Evolutionary conservation across 495 filamentous ascomycete genomes (phyloP).

Genomic region (Tuber magnatum): DNA sequence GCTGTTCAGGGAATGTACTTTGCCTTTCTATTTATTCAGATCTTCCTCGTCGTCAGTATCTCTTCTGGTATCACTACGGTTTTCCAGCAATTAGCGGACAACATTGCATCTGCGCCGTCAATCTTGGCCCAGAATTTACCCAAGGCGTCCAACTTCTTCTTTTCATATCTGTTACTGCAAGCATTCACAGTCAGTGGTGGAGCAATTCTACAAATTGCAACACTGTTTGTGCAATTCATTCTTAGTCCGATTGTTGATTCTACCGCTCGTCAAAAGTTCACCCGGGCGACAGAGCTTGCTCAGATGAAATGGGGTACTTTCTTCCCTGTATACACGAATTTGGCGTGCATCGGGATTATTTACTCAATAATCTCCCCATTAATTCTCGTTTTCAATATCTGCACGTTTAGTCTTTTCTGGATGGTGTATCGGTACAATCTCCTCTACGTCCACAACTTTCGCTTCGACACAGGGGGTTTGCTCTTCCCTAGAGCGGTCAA

Average conservation of each 20-base stretch:
- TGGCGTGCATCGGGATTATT: conserved; percentile 87
- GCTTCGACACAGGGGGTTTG: conserved; percentile 84
- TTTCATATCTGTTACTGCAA: conserved; percentile 90
- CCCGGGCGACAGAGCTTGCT: conserved; percentile 68
- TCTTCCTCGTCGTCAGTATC: conserved; percentile 88
- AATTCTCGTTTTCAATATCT: conserved; percentile 85
- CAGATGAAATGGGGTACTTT: conserved; percentile 83
- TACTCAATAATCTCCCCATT: conserved; percentile 86
- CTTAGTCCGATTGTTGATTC: conserved; percentile 69
- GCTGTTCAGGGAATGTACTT: conserved; percentile 93
- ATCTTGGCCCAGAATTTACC: conserved; percentile 75
- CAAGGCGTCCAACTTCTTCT: conserved; percentile 90
- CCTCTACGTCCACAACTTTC: conserved; percentile 87
- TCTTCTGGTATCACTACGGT: conserved; percentile 66
- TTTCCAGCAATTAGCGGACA: conserved; percentile 55
- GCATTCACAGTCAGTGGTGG: conserved; percentile 83
- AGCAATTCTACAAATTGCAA: conserved; percentile 72
- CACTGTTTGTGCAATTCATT: conserved; percentile 72
- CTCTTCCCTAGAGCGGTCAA: conserved; percentile 91
- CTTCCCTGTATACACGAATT: conserved; percentile 92
- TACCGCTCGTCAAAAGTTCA: conserved; percentile 85
- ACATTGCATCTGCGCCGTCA: conserved; percentile 54
- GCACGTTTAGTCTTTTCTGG: conserved; percentile 93
- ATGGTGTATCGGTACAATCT: conserved; percentile 93
- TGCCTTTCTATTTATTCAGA: conserved; percentile 85